Base-by-base conservation (phyloP, 1,139 yeast species). In the Fermentozyma sake region DNA sequence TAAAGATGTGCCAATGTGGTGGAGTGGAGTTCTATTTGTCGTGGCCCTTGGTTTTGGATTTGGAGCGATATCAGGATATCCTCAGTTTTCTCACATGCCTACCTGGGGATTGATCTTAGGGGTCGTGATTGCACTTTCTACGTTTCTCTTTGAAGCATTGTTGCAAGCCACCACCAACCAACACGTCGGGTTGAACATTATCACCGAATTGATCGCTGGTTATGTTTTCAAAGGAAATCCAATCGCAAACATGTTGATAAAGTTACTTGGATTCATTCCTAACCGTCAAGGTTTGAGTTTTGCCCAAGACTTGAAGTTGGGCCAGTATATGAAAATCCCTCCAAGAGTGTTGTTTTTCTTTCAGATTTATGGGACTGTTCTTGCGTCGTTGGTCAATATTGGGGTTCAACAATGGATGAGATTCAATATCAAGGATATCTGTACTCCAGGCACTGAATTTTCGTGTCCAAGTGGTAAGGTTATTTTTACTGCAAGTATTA, bases 1-100 rank as follows among this genome's bases (percentile, higher is more conserved):
- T 36, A 52, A 50, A 26, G 62, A 58, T 29, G 61, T 59, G 5
- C 68, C 70, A 3, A 55, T 51, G 25, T 60, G 66, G 61, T 63
- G 68, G 68, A 60, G 56, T 32, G 43, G 35, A 1, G 30, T 50
- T 2, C 37, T 61, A 6, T 61, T 60, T 31, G 44, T 47, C 11
- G 34, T 55, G 8, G 44, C 53, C 8, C 26, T 57, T n/a, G 61
- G 49, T 0, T 32, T 58, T n/a, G 52, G 62, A 0, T 57, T 60
- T 29, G 53, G 51, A 3, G 46, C 61, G 1, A 52, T 58, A 35
- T 37, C 39, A 15, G 48, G 47, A 4, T 41, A 29, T 31, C 40
- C 34, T 8, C 35, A 41, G 6, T 46, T 48, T 12, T 52, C 61
- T 13, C 55, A 56, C 9, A 43, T 57, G 22, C 63, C 65, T 6